phyloP scores from a whole-genome alignment of 2,329 filamentous ascomycete species.

The Juglanconis oblonga region DNA sequence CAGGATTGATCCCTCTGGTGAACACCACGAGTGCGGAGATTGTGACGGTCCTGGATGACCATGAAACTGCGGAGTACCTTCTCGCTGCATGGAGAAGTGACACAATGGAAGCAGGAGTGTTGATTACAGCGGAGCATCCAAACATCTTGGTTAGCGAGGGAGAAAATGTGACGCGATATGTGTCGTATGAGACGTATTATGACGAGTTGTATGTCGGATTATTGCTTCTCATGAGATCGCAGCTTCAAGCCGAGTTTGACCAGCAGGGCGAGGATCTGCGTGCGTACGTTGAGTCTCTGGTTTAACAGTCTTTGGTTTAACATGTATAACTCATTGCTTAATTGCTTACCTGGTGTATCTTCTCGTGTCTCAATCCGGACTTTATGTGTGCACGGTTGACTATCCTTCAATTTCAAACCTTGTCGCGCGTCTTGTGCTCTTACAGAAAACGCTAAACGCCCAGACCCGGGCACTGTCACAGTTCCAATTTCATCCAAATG shows the following conservation, averaged over 20 bases:
- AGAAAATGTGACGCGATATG: constrained; percentile 22
- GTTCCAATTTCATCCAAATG: too few relatives aligned
- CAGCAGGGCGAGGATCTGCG: constrained; percentile 1
- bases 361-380: too few relatives aligned
- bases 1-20: constrained; percentile 21
- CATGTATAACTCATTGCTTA: too few relatives aligned
- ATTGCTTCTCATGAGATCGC: constrained; percentile 16
- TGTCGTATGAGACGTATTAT: constrained; percentile 29
- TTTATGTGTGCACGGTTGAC: too few relatives aligned
- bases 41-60: constrained; percentile 20
- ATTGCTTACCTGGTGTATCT: too few relatives aligned
- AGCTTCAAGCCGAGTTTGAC: constrained; percentile 1
- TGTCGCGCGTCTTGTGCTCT: too few relatives aligned
- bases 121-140: constrained; percentile 11
- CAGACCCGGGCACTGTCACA: too few relatives aligned
- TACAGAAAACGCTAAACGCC: too few relatives aligned
- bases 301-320: neutral
- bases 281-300: neutral
- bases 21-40: constrained; percentile 27
- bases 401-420: too few relatives aligned
- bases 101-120: neutral
- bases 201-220: constrained; percentile 18
- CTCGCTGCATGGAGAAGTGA: constrained; percentile 27
- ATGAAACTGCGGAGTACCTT: constrained; percentile 12
- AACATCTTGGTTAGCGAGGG: constrained; percentile 24